Percentiles rank a stretch among this genome's conserved stretches.
These are phyloP conservation scores for Sungouiella blattae DNA, from an alignment of 805 yeast species.

Conservation along the genomic window DNA sequence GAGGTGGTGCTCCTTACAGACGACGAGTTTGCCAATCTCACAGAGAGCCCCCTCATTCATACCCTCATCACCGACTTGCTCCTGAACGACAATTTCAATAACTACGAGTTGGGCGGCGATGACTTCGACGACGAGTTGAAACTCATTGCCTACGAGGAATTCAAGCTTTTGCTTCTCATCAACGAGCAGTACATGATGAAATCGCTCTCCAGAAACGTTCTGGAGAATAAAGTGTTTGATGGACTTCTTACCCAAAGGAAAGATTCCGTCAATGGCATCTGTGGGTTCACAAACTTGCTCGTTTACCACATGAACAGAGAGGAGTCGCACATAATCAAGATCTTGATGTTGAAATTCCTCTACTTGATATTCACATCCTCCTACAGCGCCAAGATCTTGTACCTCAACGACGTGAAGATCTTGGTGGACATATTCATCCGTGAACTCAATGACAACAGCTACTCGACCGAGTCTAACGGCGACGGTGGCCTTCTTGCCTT, in stretches of 20 bases:
- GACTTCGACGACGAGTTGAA: conserved; percentile 43
- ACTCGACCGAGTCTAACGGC: conserved; percentile 42
- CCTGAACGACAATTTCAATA: conserved; percentile 30
- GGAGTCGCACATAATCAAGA: conserved; percentile 64
- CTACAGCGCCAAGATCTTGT: conserved; percentile 62
- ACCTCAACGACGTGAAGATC: conserved; percentile 80
- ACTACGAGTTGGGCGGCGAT: conserved; percentile 32
- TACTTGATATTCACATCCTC: conserved; percentile 70
- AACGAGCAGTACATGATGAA: conserved; percentile 87
- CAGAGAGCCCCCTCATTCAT: conserved; percentile 23
- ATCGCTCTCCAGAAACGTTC: conserved; percentile 26
- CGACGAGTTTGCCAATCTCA: conserved; percentile 28
- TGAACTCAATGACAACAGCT: conserved; percentile 68
- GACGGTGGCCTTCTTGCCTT: conserved; percentile 50
- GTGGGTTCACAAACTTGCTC: conserved; percentile 64
- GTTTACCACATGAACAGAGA: conserved; percentile 69
- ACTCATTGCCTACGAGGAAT: conserved; percentile 53
- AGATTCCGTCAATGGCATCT: conserved; percentile 44
- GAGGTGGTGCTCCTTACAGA: conserved; percentile 32
- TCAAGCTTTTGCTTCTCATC: conserved; percentile 66
- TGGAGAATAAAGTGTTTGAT: conserved; percentile 51
- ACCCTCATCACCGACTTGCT: conserved; percentile 29
- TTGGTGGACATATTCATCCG: conserved; percentile 79
- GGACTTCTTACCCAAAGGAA: conserved; percentile 30
- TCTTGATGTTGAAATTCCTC: conserved; percentile 74